These are phyloP conservation scores for Trapa bicornis DNA, from an alignment of 345 rosid genomes.

Conservation along the genomic window DNA sequence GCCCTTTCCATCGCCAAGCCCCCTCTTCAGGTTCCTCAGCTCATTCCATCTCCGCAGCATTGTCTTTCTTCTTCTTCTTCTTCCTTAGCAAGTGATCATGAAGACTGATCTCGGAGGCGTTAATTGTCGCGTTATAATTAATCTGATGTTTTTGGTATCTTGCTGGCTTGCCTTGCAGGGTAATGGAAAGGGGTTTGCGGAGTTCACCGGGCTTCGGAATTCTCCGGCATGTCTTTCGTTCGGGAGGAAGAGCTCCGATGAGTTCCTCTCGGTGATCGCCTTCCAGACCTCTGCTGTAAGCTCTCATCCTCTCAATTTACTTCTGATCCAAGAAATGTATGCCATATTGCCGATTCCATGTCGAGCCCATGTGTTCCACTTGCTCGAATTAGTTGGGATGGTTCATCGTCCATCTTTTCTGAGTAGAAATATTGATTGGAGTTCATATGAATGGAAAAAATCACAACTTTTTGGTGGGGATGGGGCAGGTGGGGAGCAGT, in stretches of 20 bases:
- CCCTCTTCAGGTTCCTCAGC: slow-evolving; percentile 49
- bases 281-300: slow-evolving; percentile 83
- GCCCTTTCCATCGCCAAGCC: slow-evolving; percentile 80
- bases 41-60: too few species aligned
- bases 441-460: too few species aligned
- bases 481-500: slow-evolving; percentile 36
- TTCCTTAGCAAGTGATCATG: too few species aligned
- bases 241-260: slow-evolving; percentile 50
- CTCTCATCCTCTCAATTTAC: not conserved
- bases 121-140: not conserved
- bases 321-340: not conserved
- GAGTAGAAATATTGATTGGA: too few species aligned
- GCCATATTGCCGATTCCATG: not conserved
- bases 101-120: not conserved
- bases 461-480: too few species aligned
- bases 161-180: slow-evolving; percentile 15
- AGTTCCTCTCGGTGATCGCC: slow-evolving; percentile 50
- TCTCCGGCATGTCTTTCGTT: slow-evolving; percentile 43
- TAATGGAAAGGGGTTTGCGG: slow-evolving; percentile 49
- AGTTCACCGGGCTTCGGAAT: slow-evolving; percentile 67
- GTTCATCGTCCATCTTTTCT: too few species aligned
- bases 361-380: not conserved
- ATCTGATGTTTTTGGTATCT: not conserved
- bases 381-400: not conserved
- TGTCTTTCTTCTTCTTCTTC: too few species aligned